Evolutionary conservation across 495 filamentous ascomycete species (phyloP).

Genomic region (Astrothelium macrocarpum): DNA sequence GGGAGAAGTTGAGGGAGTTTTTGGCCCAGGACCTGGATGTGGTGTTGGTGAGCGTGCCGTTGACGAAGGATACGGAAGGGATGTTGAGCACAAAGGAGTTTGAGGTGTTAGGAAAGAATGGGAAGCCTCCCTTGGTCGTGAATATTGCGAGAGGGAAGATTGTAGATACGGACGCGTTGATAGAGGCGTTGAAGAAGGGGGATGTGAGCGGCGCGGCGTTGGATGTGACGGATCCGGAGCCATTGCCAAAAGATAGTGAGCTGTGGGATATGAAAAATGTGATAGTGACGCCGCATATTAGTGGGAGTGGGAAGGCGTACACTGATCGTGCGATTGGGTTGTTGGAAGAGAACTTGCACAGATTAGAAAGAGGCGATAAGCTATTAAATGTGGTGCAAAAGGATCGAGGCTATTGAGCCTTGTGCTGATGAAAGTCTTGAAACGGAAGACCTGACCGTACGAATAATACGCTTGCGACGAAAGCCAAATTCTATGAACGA

Average conservation of each 20-base stretch:
- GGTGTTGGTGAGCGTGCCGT: constrained; percentile 62
- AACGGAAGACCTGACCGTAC: too few relatives aligned
- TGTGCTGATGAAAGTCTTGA: background rate
- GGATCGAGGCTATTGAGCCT: constrained; percentile 49
- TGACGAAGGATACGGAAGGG: constrained; percentile 57
- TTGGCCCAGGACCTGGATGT: constrained; percentile 61
- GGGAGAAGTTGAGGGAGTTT: constrained; percentile 53
- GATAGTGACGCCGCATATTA: constrained; percentile 72
- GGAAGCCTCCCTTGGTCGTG: constrained; percentile 50
- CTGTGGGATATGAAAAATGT: constrained; percentile 68
- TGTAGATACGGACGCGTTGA: constrained; percentile 58
- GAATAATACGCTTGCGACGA: too few relatives aligned
- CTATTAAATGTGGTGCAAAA: constrained; percentile 61
- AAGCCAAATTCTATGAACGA: too few relatives aligned
- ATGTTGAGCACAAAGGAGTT: constrained; percentile 60
- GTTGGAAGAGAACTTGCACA: constrained; percentile 50
- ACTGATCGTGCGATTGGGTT: constrained; percentile 50
- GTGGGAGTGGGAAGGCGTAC: constrained; percentile 51
- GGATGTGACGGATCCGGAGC: constrained; percentile 84
- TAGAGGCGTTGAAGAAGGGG: constrained; percentile 47
- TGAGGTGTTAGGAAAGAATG: constrained; percentile 39
- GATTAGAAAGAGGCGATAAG: constrained; percentile 46
- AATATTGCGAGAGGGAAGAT: constrained; percentile 71
- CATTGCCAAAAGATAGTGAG: constrained; percentile 57
- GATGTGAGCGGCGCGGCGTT: constrained; percentile 61